Evolutionary conservation across 176 grass and related monocot species (phyloP), one percentile per base, ranked within the genome.

Genomic region (Oryza nivara): DNA sequence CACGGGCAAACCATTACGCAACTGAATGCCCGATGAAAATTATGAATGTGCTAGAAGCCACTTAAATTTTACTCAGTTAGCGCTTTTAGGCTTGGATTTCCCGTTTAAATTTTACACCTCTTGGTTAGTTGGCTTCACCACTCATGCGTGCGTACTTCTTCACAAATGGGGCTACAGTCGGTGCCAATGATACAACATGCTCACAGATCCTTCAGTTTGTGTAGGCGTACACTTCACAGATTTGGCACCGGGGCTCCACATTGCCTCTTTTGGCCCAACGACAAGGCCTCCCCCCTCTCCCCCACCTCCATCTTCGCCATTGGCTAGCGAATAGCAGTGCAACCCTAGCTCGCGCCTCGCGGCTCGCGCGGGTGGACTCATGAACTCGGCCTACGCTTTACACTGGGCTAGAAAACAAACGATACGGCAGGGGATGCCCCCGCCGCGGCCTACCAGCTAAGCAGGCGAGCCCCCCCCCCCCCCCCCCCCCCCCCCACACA

Each of bases 331-430:
- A 49, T 12, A 49, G 47, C 47, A 32, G 30, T 5, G 54, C 34
- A 19, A 44, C 43, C 41, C 34, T 30, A 45, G 64, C 41, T 36
- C 35, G 35, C 35, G 35, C 41, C 34, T 32, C 65, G 35, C 35
- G 35, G 64, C 41, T 43, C 41, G 6, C 41, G 16, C 19, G 7
- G 7, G 63, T 17, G 41, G 43, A 48, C 64, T 20, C 17, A 8
- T 67, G 76, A 11, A 69, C 82, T 7, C 75, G 49, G 77, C 28
- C 4, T 28, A 40, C 67, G 58, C 45, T 25, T 56, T 54, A 19
- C 70, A 6, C 20, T 52, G 71, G 56, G 49, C 73, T 78, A 66
- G 34, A 65, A 32, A 77, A 71, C 67, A 77, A 84, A 79, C 6
- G 51, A 67, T 74, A 71, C 74, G 70, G 73, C 9, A 66, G 65